Base-by-base conservation (phyloP, 805 yeast species). In the Ogataea chonburiensis region DNA sequence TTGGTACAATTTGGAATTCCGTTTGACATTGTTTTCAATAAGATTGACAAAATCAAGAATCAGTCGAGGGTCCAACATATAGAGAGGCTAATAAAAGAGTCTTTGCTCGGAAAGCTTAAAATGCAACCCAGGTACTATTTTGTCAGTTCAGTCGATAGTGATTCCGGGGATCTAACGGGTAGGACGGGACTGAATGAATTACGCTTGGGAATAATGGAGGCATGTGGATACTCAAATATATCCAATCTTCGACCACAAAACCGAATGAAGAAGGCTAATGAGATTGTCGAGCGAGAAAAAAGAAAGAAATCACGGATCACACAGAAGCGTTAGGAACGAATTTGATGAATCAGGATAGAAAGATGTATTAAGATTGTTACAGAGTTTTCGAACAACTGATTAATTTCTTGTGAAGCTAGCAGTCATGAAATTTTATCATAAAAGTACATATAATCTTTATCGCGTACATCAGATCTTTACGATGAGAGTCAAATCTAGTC, bases 1-100 rank as follows among this genome's bases (percentile, higher is more conserved):
- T 58, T 87, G 30, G 63, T 60, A 1, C 61, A 62, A 2, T 52
- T 63, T 31, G 95, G 91, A 1, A 66, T 79, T 4, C 77, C 84
- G 0, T 86, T 80, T 58, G 91, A 85, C 42, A 60, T 87, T 5
- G 73, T 87, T 0, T 74, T 86, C 56, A 87, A 94, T 17, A 87
- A 87, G 50, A 73, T 81, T 30, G 96, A 88, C 55, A 68, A 68
- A 43, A 51, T 81, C 5, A 52, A 58, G 36, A 59, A 61, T 17
- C 46, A 50, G 3, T 25, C 35, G 3, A 38, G 63, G 34, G 53
- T 63, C 17, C 51, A 54, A n/a, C 55, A 58, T 4, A 55, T 80
- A 3, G 61, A 69, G n/a, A 52, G 57, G 2, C 51, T 62, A 9
- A 50, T 77, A 15, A 50, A 55, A 3, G 61, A 63, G 3, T 60